Conservation (phyloP, 306 rosid species). For the Comarum palustre region DNA sequence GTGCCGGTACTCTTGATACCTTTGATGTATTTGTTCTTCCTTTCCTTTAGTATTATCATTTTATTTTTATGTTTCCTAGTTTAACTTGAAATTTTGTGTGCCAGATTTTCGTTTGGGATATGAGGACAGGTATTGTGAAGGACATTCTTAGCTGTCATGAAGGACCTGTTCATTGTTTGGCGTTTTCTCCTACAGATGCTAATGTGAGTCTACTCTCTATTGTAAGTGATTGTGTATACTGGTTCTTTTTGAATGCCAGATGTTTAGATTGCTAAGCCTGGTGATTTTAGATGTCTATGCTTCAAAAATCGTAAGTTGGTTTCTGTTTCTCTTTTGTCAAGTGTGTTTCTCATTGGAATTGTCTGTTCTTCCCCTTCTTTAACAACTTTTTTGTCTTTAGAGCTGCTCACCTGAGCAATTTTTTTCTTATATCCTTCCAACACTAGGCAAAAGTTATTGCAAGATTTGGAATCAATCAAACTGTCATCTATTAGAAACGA, state of each 20-base stretch:
- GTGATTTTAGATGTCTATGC: constrained; percentile 1
- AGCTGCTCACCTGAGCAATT: not conserved
- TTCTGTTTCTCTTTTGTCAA: not conserved
- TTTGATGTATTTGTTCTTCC: constrained; percentile 62
- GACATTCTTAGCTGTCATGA: constrained; percentile 91
- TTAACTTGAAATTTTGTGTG: constrained; percentile 17
- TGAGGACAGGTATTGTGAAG: constrained; percentile 81
- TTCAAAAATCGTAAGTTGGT: not conserved
- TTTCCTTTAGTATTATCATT: constrained; percentile 17
- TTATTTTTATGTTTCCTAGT: constrained; percentile 7
- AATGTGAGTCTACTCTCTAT: constrained; percentile 55
- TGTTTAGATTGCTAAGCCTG: not conserved
- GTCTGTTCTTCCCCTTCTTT: not conserved
- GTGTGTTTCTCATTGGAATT: not conserved
- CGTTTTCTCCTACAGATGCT: constrained; percentile 88
- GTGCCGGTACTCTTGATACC: constrained; percentile 92
- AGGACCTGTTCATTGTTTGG: constrained; percentile 90
- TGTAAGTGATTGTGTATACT: not conserved
- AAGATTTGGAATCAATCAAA: not conserved
- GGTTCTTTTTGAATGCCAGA: not conserved
- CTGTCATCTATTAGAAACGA: not conserved
- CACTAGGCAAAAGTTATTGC: not conserved
- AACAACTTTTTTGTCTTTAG: not conserved
- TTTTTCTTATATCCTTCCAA: not conserved
- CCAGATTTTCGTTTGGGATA: constrained; percentile 93